Conservation (phyloP, 176 grass and related monocot genomes). For the Alopecurus myosuroides region DNA sequence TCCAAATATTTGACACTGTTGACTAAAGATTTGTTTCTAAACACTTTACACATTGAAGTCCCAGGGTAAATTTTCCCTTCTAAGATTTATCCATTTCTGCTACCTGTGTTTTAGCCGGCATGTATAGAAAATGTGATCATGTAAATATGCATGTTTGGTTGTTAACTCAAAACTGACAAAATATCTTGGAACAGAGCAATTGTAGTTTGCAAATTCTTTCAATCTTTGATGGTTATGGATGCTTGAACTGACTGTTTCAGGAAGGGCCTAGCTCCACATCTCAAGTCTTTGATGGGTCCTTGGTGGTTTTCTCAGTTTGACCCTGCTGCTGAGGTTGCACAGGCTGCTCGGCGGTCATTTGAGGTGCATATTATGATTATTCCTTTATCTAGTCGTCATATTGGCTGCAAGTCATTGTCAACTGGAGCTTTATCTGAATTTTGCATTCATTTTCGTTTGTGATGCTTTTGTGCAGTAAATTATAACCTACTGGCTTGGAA, state of each 20-base stretch:
- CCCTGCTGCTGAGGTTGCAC: conserved; percentile 83
- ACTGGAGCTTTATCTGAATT: neutral
- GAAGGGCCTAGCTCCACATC: conserved; percentile 86
- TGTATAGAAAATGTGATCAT: neutral
- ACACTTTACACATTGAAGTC: neutral
- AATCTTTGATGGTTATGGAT: neutral
- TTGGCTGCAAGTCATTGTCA: neutral
- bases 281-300: conserved; percentile 93
- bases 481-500: neutral
- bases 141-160: neutral
- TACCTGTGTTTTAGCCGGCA: neutral
- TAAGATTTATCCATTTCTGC: neutral
- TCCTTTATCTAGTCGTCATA: conserved; percentile 7
- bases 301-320: conserved; percentile 99
- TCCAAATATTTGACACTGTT: neutral
- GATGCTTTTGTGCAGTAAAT: neutral
- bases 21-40: neutral
- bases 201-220: conserved; percentile 1
- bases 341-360: conserved; percentile 77
- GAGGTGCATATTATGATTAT: conserved; percentile 52
- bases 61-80: neutral
- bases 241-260: conserved; percentile 36
- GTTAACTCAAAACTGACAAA: neutral
- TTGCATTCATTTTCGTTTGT: conserved; percentile 7
- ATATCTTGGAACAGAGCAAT: neutral